Conservation (phyloP, 192 early-diverging fungal genomes). For the Dissophora globulifera region DNA sequence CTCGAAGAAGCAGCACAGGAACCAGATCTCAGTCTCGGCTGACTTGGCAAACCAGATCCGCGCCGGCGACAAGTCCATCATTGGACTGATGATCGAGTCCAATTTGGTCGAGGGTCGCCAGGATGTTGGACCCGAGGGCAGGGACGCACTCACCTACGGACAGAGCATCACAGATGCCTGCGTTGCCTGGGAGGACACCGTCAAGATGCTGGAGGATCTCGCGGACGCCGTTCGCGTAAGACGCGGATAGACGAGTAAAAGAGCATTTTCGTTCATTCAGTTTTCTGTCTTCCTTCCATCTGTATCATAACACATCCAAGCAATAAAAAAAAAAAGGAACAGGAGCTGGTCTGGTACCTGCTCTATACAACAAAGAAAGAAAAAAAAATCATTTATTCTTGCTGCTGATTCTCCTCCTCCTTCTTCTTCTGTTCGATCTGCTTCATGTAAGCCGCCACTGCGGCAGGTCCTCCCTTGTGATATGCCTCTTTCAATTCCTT, state of each 20-base stretch:
- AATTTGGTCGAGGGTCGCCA: conserved; percentile 91
- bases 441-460: conserved; percentile 44
- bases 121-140: conserved; percentile 78
- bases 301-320: too few species aligned
- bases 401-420: conserved; percentile 3
- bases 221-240: conserved; percentile 79
- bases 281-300: too few species aligned
- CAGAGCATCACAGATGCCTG: conserved; percentile 95
- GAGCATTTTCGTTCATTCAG: neutral
- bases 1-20: conserved; percentile 86
- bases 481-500: conserved; percentile 51
- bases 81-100: conserved; percentile 96
- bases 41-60: conserved; percentile 80
- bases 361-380: neutral
- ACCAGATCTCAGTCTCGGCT: conserved; percentile 82
- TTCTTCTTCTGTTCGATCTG: conserved; percentile 35
- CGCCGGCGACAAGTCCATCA: conserved; percentile 68
- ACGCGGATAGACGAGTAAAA: conserved; percentile 49
- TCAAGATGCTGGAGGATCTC: conserved; percentile 78
- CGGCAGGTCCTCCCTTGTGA: conserved; percentile 29
- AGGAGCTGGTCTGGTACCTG: too few species aligned
- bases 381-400: conserved; percentile 2
- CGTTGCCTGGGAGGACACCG: conserved; percentile 86
- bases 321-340: too few species aligned
- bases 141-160: conserved; percentile 81